A percentile compares a stretch with the other conserved stretches of the same genome.
Evolutionary conservation across 345 rosid genomes (phyloP).

Genomic region (Excoecaria cochinchinensis): DNA sequence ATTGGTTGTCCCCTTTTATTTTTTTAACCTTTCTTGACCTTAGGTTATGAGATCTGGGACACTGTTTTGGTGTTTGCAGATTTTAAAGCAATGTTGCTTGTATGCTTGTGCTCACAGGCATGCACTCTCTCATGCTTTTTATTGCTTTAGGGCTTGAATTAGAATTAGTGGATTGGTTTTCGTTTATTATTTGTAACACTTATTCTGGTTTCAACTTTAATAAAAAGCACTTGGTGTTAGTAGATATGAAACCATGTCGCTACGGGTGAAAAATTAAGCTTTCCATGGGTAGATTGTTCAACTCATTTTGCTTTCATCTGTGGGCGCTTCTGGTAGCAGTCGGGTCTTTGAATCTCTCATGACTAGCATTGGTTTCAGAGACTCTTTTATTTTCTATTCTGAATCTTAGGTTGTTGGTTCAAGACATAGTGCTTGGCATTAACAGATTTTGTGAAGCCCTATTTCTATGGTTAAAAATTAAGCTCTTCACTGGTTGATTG

Average conservation of each 20-base stretch:
- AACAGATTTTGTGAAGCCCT: neutral
- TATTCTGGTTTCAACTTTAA: neutral
- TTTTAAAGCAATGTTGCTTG: neutral
- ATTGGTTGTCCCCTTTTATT: neutral
- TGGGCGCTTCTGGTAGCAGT: neutral
- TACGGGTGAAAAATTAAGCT: neutral
- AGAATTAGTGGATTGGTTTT: neutral
- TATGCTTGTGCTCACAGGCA: neutral
- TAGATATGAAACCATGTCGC: neutral
- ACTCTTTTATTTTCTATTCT: neutral
- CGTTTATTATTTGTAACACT: neutral
- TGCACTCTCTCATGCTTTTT: neutral
- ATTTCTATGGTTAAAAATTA: neutral
- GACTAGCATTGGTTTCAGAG: neutral
- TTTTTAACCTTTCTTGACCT: neutral
- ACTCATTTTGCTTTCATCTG: neutral
- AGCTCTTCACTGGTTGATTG: neutral
- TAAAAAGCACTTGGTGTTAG: neutral
- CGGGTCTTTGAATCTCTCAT: too few relatives aligned
- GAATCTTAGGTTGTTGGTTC: neutral
- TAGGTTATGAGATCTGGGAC: neutral
- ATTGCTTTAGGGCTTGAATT: neutral
- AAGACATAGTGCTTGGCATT: neutral
- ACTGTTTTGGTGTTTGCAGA: neutral
- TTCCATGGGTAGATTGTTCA: neutral